Evolutionary conservation across 1,139 yeast genomes (phyloP).

Genomic region (Blastobotrys apis): DNA sequence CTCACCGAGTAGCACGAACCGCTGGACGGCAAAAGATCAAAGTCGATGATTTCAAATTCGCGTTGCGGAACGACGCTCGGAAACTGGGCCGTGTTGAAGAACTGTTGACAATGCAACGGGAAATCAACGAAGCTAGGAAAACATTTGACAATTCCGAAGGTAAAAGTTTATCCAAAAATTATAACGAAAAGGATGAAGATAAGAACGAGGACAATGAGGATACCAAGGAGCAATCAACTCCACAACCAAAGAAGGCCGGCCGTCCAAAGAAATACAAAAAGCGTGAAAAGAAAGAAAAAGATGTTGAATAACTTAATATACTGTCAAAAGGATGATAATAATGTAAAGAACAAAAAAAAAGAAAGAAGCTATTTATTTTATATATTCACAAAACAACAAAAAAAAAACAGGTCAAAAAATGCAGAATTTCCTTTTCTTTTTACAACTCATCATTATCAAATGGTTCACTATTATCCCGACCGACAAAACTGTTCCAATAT

Average conservation of each 20-base stretch:
- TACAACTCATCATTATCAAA: constrained; percentile 1
- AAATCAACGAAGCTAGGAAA: constrained; percentile 75
- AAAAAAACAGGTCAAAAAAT: constrained; percentile 7
- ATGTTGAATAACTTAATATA: constrained; percentile 9
- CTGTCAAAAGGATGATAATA: not conserved
- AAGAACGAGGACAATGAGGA: constrained; percentile 15
- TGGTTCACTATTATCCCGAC: constrained; percentile 37
- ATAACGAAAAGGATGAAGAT: constrained; percentile 34
- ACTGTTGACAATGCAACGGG: constrained; percentile 66
- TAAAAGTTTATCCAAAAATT: constrained; percentile 38
- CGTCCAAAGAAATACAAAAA: constrained; percentile 18
- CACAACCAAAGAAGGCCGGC: constrained; percentile 10
- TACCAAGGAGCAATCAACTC: not conserved
- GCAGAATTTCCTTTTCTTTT: not conserved
- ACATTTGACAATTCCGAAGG: constrained; percentile 70
- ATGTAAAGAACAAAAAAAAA: constrained; percentile 1
- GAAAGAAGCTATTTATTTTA: not conserved
- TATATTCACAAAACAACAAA: not conserved
- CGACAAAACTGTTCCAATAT: constrained; percentile 75
- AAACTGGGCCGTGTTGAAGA: constrained; percentile 84
- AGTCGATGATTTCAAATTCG: constrained; percentile 85
- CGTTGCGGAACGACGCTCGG: constrained; percentile 72
- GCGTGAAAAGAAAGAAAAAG: constrained; percentile 19
- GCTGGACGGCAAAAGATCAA: constrained; percentile 68
- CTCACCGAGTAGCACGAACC: constrained; percentile 49